Conservation (phyloP, 768 basidiomycete genomes). For the Agaricus sinodeliciosus region DNA sequence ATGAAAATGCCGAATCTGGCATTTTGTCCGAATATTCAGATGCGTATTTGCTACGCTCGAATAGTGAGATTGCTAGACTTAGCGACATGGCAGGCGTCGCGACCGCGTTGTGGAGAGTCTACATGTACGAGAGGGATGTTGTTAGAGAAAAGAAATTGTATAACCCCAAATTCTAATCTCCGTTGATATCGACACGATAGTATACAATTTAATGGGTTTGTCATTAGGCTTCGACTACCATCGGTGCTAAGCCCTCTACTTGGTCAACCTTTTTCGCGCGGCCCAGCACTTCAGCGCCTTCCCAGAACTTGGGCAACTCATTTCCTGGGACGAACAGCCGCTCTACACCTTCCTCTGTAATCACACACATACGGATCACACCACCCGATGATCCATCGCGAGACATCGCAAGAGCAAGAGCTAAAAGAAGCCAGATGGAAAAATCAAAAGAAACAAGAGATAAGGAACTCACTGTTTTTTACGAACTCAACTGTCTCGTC, state of each 20-base stretch:
- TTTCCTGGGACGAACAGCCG: slow-evolving; percentile 89
- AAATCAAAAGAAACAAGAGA: neutral
- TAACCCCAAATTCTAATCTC: neutral
- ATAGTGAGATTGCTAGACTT: slow-evolving; percentile 37
- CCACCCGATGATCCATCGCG: slow-evolving; percentile 98
- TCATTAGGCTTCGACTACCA: slow-evolving; percentile 40
- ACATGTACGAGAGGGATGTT: slow-evolving; percentile 59
- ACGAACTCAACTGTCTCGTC: slow-evolving; percentile 93
- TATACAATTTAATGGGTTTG: slow-evolving; percentile 10
- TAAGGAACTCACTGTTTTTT: slow-evolving; percentile 75
- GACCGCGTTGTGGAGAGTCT: slow-evolving; percentile 71
- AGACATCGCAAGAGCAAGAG: slow-evolving; percentile 92
- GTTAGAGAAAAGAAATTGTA: neutral
- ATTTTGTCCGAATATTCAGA: slow-evolving; percentile 29
- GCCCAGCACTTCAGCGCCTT: slow-evolving; percentile 68
- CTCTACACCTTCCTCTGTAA: slow-evolving; percentile 89
- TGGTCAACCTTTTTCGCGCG: slow-evolving; percentile 25
- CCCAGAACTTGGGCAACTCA: slow-evolving; percentile 86
- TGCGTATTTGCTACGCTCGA: slow-evolving; percentile 60
- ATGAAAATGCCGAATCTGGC: neutral
- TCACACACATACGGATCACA: slow-evolving; percentile 95
- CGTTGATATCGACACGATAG: neutral
- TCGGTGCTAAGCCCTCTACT: slow-evolving; percentile 34
- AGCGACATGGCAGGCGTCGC: slow-evolving; percentile 61
- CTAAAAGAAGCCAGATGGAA: slow-evolving; percentile 30